Conservation (phyloP, 1,284 basidiomycete genomes). For the Agroathelia rolfsii region DNA sequence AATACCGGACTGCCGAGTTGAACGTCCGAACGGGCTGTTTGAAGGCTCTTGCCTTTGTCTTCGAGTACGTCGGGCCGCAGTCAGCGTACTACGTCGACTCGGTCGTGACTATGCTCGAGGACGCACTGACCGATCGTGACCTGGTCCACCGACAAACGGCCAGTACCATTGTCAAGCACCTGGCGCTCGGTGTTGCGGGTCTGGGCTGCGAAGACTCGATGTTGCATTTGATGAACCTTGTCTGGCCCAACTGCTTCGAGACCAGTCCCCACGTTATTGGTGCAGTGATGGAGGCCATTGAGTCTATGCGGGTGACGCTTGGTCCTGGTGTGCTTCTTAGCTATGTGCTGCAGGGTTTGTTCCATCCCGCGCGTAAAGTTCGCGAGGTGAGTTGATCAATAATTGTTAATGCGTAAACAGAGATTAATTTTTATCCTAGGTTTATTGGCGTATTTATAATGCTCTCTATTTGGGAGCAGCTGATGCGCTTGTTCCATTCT, state of each 20-base stretch:
- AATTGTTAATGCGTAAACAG: slow-evolving; percentile 1
- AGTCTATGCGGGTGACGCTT: slow-evolving; percentile 92
- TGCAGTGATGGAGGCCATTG: slow-evolving; percentile 92
- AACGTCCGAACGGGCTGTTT: slow-evolving; percentile 99
- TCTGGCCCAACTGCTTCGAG: slow-evolving; percentile 99
- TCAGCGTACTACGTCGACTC: slow-evolving; percentile 98
- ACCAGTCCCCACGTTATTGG: slow-evolving; percentile 97
- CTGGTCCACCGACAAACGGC: slow-evolving; percentile 98
- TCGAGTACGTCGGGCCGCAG: slow-evolving; percentile 99
- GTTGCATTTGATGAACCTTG: slow-evolving; percentile 94
- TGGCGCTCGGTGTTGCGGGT: slow-evolving; percentile 94
- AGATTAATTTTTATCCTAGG: slow-evolving; percentile 17
- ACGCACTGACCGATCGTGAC: slow-evolving; percentile 95
- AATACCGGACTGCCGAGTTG: slow-evolving; percentile 95
- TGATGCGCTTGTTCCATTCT: slow-evolving; percentile 91
- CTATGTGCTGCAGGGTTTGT: slow-evolving; percentile 87
- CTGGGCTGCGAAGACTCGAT: slow-evolving; percentile 97
- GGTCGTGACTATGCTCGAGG: slow-evolving; percentile 95
- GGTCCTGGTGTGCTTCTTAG: slow-evolving; percentile 90
- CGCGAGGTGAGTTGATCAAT: slow-evolving; percentile 58
- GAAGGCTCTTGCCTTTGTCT: slow-evolving; percentile 96
- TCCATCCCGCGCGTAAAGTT: slow-evolving; percentile 94
- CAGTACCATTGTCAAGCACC: slow-evolving; percentile 97
- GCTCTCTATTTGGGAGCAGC: slow-evolving; percentile 81
- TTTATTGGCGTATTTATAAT: slow-evolving; percentile 91